Conservation (phyloP, 805 yeast species). For the Schizosaccharomyces lindneri region DNA sequence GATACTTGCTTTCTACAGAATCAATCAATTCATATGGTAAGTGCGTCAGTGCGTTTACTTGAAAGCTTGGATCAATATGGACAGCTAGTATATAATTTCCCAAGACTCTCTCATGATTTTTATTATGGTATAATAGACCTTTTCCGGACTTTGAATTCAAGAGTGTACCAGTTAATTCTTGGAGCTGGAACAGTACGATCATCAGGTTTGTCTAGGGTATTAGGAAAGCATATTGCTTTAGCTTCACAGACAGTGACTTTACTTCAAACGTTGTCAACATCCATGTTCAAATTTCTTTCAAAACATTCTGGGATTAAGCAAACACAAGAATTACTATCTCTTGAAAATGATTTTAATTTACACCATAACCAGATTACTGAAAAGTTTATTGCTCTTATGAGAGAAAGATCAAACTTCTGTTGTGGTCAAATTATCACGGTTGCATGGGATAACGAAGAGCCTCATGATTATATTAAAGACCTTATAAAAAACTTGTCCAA, state of each 20-base stretch:
- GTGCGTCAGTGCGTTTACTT: slow-evolving; percentile 26
- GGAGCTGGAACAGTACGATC: slow-evolving; percentile 57
- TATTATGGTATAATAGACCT: slow-evolving; percentile 17
- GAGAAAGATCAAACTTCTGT: slow-evolving; percentile 31
- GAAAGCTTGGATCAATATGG: slow-evolving; percentile 46
- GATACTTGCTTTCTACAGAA: neutral
- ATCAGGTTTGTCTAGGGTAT: slow-evolving; percentile 48
- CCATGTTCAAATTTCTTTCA: neutral
- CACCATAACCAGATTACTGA: slow-evolving; percentile 39
- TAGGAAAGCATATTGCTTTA: slow-evolving; percentile 45
- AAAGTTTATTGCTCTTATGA: slow-evolving; percentile 46
- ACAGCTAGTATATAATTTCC: slow-evolving; percentile 6
- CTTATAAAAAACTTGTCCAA: slow-evolving; percentile 43
- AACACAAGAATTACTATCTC: slow-evolving; percentile 16
- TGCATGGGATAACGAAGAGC: slow-evolving; percentile 26
- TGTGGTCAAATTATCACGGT: slow-evolving; percentile 22
- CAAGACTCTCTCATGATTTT: slow-evolving; percentile 8
- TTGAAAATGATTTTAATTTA: slow-evolving; percentile 23
- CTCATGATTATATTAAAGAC: slow-evolving; percentile 39
- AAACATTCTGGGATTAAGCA: slow-evolving; percentile 6
- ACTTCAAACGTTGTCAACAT: neutral
- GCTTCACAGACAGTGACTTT: slow-evolving; percentile 23
- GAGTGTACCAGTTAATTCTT: slow-evolving; percentile 33
- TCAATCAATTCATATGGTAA: neutral
- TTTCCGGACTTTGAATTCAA: slow-evolving; percentile 27